Percentiles rank a stretch among this genome's conserved stretches.
Evolutionary conservation across 129 eudicot species (phyloP).

Genomic region (Gnaphalium uliginosum): DNA sequence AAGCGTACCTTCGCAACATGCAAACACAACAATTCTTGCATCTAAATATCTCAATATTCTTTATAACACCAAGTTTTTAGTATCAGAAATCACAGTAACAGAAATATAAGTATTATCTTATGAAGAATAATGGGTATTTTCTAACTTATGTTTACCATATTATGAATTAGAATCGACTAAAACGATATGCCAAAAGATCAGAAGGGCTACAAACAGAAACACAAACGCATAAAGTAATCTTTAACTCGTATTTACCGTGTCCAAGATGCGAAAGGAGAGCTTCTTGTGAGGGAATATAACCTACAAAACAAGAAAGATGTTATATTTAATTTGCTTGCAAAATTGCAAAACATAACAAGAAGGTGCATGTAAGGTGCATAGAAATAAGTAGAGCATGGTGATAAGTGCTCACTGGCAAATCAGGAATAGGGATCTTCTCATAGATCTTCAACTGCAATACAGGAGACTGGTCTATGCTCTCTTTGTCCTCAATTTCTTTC

Average conservation of each 20-base stretch:
- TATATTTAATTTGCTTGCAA: constrained; percentile 10
- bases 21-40: background rate
- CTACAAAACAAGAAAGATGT: constrained; percentile 40
- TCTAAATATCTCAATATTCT: background rate
- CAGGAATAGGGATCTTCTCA: constrained; percentile 95
- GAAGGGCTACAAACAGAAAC: background rate
- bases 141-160: background rate
- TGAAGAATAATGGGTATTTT: background rate
- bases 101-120: background rate
- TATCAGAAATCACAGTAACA: background rate
- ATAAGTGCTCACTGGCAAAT: constrained; percentile 60
- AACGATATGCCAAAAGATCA: background rate
- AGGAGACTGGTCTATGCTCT: constrained; percentile 44
- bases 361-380: background rate
- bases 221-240: background rate
- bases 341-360: background rate
- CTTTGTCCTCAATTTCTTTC: constrained; percentile 51
- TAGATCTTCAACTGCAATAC: constrained; percentile 82
- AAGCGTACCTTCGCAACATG: constrained; percentile 77
- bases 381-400: constrained; percentile 22
- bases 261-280: constrained; percentile 95
- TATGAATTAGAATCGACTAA: background rate
- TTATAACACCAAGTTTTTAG: background rate
- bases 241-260: constrained; percentile 64
- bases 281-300: constrained; percentile 98